Base-by-base conservation (phyloP, 139 green algal species). In the Bryopsis sp. region DNA sequence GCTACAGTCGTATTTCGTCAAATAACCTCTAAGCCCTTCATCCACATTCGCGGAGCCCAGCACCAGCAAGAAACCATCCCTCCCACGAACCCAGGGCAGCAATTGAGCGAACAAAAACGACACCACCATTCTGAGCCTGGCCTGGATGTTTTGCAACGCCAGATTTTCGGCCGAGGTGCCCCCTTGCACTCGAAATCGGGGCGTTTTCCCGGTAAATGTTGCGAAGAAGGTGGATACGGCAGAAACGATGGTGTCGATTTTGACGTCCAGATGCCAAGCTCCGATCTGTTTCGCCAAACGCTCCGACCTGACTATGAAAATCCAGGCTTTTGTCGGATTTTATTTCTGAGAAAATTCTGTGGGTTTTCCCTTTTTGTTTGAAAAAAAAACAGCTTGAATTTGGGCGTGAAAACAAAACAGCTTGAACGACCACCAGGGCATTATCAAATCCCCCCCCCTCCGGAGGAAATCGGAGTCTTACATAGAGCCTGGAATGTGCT, bases 31-130 rank as follows among this genome's bases (percentile, higher is more conserved):
- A 46, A 99, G 80, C 8, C 79, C 85, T 74, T 99, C 94, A 74
- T 99, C 94, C 70, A 98, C 94, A 75, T 99, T 99, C 32, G 90
- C 89, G 54, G 68, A 87, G 7, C 90, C 91, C 58, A 99, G 83
- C 58, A 99, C 94, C 32, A 99, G 86, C 48, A 97, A 75, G 66
- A 93, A 99, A 28, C 91, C 90, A 5, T 19, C 22, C 19, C 78
- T 63, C 35, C 80, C 72, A 6, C 69, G 58, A 33, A 74, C 77
- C 88, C 87, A 95, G n/a, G 84, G 86, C 71, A 79, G 64, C 36
- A 95, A 79, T 79, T 96, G 90, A 0, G 90, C 90, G 54, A 96
- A 76, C 32, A 96, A 72, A 82, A 97, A 99, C 1, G 92, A 84
- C 22, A 96, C 39, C 37, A 99, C 94, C 94, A 99, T 99, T 67